Conservation (phyloP, 2,329 filamentous ascomycete genomes). For the Sporothrix humicola region DNA sequence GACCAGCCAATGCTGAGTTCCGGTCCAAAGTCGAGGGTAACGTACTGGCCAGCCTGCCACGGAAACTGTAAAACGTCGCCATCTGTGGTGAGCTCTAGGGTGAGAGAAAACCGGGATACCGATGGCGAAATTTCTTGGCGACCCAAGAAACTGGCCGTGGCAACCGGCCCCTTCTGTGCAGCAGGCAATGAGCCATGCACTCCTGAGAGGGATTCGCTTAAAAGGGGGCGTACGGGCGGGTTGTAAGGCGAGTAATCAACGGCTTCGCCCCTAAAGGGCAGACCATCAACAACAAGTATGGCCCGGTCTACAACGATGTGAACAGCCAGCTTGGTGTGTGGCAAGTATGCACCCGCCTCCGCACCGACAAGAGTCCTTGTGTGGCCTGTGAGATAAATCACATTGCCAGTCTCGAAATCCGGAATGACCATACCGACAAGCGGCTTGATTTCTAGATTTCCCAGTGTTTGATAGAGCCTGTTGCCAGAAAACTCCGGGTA, state of each 20-base stretch:
- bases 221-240: conserved; percentile 70
- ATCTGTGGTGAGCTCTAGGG: conserved; percentile 41
- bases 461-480: conserved; percentile 80
- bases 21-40: conserved; percentile 72
- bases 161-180: conserved; percentile 33
- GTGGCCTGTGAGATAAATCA: conserved; percentile 74
- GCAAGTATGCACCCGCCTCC: conserved; percentile 66
- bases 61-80: conserved; percentile 34
- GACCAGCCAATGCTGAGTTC: conserved; percentile 76
- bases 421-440: conserved; percentile 73
- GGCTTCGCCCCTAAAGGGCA: conserved; percentile 69
- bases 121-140: conserved; percentile 68
- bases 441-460: conserved; percentile 73
- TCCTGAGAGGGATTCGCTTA: conserved; percentile 53
- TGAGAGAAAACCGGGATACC: conserved; percentile 67
- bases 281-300: conserved; percentile 66
- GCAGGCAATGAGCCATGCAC: conserved; percentile 10
- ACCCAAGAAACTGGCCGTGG: conserved; percentile 61
- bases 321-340: conserved; percentile 74
- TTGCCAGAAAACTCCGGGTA: conserved; percentile 90
- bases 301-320: conserved; percentile 67
- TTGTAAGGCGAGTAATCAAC: conserved; percentile 78
- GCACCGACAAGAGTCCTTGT: conserved; percentile 69
- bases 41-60: conserved; percentile 77
- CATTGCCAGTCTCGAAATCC: conserved; percentile 73